These are phyloP conservation scores for Dryas alaskensis DNA, from an alignment of 306 rosid genomes.

Conservation along the genomic window DNA sequence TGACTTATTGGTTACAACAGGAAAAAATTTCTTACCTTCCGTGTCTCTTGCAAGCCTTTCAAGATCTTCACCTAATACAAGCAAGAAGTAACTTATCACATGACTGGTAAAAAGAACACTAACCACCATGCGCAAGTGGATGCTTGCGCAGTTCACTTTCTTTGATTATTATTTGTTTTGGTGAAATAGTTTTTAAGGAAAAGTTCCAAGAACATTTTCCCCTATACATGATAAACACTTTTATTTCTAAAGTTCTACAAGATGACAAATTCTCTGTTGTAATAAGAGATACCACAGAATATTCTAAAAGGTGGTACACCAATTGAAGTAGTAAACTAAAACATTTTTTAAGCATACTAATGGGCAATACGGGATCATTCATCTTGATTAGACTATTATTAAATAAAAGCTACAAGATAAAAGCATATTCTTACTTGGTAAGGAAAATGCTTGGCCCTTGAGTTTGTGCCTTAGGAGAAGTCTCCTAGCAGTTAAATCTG, in stretches of 20 bases:
- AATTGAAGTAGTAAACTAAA: background rate
- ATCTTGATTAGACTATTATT: background rate
- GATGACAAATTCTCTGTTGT: background rate
- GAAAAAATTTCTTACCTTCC: conserved; percentile 48
- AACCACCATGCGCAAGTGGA: background rate
- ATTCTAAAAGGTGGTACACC: background rate
- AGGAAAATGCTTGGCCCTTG: conserved; percentile 91
- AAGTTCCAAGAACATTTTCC: background rate
- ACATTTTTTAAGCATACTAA: background rate
- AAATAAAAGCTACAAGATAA: conserved; percentile 17
- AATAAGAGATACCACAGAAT: background rate
- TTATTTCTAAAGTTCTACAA: background rate
- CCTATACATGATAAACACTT: background rate
- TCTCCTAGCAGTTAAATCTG: conserved; percentile 71
- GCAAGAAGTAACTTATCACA: conserved; percentile 16
- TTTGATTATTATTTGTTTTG: background rate
- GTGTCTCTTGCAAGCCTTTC: conserved; percentile 81
- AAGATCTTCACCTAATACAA: conserved; percentile 65
- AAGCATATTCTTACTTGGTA: conserved; percentile 69
- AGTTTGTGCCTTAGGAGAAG: conserved; percentile 73
- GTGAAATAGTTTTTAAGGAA: background rate
- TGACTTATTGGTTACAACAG: background rate
- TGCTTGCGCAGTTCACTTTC: background rate
- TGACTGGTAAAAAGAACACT: background rate
- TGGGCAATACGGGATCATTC: background rate